Evolutionary conservation across 179 eudicot genomes (phyloP), one percentile per base, ranked within the genome.

Genomic region (Corrigiola litoralis): DNA sequence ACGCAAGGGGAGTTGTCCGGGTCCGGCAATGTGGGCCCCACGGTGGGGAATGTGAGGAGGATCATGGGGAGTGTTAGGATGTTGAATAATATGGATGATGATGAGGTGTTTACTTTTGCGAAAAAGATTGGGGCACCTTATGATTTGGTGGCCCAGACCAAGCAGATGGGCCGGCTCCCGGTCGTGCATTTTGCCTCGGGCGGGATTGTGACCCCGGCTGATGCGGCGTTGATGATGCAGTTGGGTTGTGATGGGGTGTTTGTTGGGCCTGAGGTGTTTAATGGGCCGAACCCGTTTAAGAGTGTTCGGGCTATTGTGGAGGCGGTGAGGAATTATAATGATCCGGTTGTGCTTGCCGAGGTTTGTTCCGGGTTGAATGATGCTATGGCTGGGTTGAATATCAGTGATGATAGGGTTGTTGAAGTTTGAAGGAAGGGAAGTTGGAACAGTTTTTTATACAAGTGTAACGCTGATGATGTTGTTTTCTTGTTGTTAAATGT

Each of bases 211-310:
- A 87, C 96, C 2, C 88, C 95, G 13, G 90, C 95, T 0, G 98
- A 92, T 48, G 98, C 81, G 0, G 98, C 96, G 9, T 29, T 92
- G 53, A 84, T 89, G 96, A 87, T 89, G 90, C 98, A 87, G 33
- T 65, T 92, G 75, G 96, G 98, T 0, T 87, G 96, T 63, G 96
- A 92, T 59, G 98, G 98, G 17, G 95, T 92, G 72, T 89, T 87
- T 25, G 41, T 92, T 13, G 96, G 87, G 4, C 53, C 67, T 1
- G 92, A 85, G 55, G 75, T 89, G 50, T 85, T 87, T 28, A 66
- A 72, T 3, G 80, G 83, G 58, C 5, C 52, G 6, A 82, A 87
- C 48, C 91, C 96, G 1, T 76, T 70, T 32, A 84, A 78, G 59
- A 65, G 79, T 29, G 82, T 84, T 32, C 61, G 88, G 38, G 87